Conservation (phyloP, 148 eudicot genomes). For the Dysphania ambrosioides region DNA sequence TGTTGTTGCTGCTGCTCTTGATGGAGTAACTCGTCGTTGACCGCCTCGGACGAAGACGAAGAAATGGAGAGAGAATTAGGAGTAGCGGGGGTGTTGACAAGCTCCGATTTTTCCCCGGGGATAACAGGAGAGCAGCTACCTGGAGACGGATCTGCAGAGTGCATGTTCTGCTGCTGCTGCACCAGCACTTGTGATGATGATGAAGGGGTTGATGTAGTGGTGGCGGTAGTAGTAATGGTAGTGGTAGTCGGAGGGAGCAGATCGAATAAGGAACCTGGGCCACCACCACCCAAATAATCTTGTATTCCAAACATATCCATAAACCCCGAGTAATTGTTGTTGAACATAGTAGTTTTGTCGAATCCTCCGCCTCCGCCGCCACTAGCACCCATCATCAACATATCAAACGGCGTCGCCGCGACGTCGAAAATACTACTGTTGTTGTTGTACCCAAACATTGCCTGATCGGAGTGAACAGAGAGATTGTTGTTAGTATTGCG, state of each 20-base stretch:
- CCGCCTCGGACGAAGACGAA: conserved; percentile 55
- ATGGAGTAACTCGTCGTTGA: conserved; percentile 25
- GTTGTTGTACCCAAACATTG: not conserved
- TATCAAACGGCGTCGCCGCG: not conserved
- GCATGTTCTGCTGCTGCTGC: not conserved
- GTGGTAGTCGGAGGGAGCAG: conserved; percentile 23
- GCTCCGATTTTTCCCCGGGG: conserved; percentile 40
- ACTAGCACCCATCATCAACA: not conserved
- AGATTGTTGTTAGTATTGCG: too few relatives aligned
- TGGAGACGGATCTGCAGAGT: not conserved
- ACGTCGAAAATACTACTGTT: conserved; percentile 16
- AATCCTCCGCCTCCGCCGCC: not conserved
- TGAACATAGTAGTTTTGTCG: not conserved
- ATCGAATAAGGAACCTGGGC: conserved; percentile 37
- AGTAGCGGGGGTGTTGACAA: conserved; percentile 52
- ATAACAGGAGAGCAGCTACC: not conserved
- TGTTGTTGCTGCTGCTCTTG: not conserved
- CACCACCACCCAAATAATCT: conserved; percentile 16
- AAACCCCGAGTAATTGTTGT: conserved; percentile 19
- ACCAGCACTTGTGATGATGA: not conserved
- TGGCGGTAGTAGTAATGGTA: not conserved
- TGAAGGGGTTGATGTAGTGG: not conserved
- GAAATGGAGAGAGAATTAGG: conserved; percentile 61
- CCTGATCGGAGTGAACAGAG: not conserved
- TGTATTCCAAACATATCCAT: conserved; percentile 39